phyloP scores from a whole-genome alignment of 345 rosid species.

The Eucalyptus fibrosa region DNA sequence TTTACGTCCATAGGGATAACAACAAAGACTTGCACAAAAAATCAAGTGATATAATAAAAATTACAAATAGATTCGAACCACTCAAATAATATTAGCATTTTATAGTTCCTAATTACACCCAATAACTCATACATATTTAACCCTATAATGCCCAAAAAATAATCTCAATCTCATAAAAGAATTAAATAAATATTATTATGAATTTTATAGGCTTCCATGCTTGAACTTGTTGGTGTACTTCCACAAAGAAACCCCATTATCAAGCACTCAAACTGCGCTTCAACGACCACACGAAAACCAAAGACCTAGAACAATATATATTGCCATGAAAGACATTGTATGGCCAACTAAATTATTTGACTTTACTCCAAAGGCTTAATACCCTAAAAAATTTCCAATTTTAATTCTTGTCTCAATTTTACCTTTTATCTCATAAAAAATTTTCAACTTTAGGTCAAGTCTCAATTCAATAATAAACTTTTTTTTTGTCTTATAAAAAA shows the following conservation, averaged over 20 bases:
- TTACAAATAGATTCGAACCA: neutral
- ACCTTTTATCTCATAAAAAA: too few species aligned
- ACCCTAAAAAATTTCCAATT: too few species aligned
- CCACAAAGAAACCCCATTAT: neutral
- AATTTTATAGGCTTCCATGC: too few species aligned
- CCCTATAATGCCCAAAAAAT: too few species aligned
- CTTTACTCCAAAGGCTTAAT: neutral
- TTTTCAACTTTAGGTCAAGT: too few species aligned
- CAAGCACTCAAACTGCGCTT: neutral
- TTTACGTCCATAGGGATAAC: accelerated
- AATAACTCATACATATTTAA: neutral
- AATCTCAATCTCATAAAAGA: too few species aligned
- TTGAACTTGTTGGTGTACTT: too few species aligned
- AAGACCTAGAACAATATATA: neutral
- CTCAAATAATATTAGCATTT: neutral
- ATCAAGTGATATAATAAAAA: neutral
- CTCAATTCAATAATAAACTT: too few species aligned
- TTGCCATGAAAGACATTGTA: neutral
- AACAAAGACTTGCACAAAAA: neutral
- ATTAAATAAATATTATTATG: too few species aligned
- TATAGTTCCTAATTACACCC: accelerated
- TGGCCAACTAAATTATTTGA: neutral
- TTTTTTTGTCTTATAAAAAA: neutral
- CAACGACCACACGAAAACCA: neutral
- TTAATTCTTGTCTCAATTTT: too few species aligned